Evolutionary conservation across 306 rosid genomes (phyloP).

Genomic region (Vigna reflexopilosa): DNA sequence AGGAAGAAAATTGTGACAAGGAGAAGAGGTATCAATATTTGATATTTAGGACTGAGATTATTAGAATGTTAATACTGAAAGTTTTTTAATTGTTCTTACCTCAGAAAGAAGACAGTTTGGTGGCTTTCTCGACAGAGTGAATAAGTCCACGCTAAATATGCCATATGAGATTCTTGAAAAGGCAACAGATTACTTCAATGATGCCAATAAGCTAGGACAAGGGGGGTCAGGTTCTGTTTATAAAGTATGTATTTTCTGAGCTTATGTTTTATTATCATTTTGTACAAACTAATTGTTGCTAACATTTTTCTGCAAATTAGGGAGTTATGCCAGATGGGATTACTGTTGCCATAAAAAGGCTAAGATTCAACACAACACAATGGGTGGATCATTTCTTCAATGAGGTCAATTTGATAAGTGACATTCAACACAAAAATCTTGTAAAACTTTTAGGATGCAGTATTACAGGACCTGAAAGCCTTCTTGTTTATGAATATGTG

Average conservation of each 20-base stretch:
- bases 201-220: conserved; percentile 73
- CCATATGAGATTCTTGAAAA: conserved; percentile 73
- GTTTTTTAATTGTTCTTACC: neutral
- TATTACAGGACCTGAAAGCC: conserved; percentile 83
- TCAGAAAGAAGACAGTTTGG: conserved; percentile 72
- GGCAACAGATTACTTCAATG: conserved; percentile 70
- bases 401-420: conserved; percentile 55
- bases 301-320: conserved; percentile 35
- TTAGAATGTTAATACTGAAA: conserved; percentile 14
- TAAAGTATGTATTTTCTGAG: conserved; percentile 57
- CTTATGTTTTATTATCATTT: neutral
- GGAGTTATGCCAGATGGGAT: conserved; percentile 62
- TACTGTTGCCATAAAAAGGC: conserved; percentile 56
- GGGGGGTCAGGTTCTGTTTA: conserved; percentile 88
- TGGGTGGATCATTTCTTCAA: conserved; percentile 56
- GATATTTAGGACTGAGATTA: neutral
- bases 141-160: conserved; percentile 64
- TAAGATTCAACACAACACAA: conserved; percentile 63
- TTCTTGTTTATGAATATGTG: conserved; percentile 74
- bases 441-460: conserved; percentile 72
- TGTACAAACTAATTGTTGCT: conserved; percentile 1
- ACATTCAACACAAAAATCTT: conserved; percentile 55
- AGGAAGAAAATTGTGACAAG: conserved; percentile 55
- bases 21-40: conserved; percentile 57
- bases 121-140: conserved; percentile 53